Conservation (phyloP, 345 rosid genomes). For the Moricandia arvensis region DNA sequence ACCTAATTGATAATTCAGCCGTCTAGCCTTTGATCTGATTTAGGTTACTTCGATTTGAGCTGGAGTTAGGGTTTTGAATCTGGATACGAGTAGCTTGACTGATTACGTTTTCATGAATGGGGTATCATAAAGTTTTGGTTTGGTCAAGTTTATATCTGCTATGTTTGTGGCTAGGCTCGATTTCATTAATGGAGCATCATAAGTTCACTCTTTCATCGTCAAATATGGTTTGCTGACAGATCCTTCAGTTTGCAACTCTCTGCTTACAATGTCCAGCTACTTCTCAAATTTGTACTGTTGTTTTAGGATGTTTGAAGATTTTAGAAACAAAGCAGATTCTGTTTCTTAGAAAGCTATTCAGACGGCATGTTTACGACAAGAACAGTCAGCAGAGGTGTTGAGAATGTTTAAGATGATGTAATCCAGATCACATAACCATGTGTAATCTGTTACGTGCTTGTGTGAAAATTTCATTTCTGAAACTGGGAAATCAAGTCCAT, state of each 20-base stretch:
- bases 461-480: conserved; percentile 59
- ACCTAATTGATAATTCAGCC: no score
- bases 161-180: no score
- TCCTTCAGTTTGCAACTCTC: conserved; percentile 49
- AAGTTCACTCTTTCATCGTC: no score
- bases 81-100: no score
- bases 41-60: no score
- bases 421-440: conserved; percentile 56
- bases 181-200: no score
- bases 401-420: conserved; percentile 52
- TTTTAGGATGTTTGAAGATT: conserved; percentile 51
- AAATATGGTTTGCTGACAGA: no score
- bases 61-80: no score
- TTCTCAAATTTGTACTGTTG: conserved; percentile 44
- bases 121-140: no score
- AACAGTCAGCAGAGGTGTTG: conserved; percentile 51
- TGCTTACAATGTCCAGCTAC: conserved; percentile 55
- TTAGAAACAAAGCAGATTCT: conserved; percentile 47
- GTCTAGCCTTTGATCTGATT: no score
- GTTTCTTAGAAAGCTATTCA: conserved; percentile 75
- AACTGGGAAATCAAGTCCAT: conserved; percentile 63
- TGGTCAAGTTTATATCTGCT: no score
- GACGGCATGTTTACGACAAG: conserved; percentile 58
- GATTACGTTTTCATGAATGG: background rate
- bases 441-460: conserved; percentile 50